Base-by-base conservation (phyloP, 106 monocot species). In the Posidonia australis region DNA sequence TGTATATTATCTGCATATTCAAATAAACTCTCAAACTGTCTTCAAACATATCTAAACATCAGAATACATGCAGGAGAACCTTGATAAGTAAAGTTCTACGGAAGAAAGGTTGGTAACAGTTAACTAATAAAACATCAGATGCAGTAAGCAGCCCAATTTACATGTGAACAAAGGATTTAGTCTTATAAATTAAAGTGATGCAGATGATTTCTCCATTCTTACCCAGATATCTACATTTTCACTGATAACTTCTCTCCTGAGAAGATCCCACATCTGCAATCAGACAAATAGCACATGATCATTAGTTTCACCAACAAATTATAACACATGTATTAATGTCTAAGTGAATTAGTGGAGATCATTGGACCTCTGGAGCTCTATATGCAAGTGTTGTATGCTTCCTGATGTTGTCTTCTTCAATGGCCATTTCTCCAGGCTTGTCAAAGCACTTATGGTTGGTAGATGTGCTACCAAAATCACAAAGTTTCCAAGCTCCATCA, bases 151-250 rank as follows among this genome's bases (percentile, higher is more conserved):
- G 1, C n/a, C n/a, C n/a, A n/a, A n/a, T n/a, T n/a, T n/a, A n/a
- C n/a, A n/a, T n/a, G 24, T 55, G 54, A 23, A 23, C 12, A 55
- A 20, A 23, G 54, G 12, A 54, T 22, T 12, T n/a, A 54, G 24
- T 21, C 25, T 54, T 54, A 22, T 6, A 54, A 22, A 23, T 11
- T 18, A 51, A 54, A 54, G 24, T 12, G 12, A 54, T 13, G 54
- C 21, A 23, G 25, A 54, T 54, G 54, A 12, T 24, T 54, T 54
- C 24, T 24, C 24, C 20, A 26, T 55, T 61, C 81, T 88, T 81
- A 98, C 98, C 98, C 98, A 98, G 36, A 98, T 88, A 60, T 98
- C 98, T 32, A 91, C 98, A 77, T 98, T 98, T 75, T 98, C 98
- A 80, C 90, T 85, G 42, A 98, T 83, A 73, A 91, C 66, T 65